Base-by-base conservation (phyloP, 164 flowering plant genomes). In the Saururus chinensis region DNA sequence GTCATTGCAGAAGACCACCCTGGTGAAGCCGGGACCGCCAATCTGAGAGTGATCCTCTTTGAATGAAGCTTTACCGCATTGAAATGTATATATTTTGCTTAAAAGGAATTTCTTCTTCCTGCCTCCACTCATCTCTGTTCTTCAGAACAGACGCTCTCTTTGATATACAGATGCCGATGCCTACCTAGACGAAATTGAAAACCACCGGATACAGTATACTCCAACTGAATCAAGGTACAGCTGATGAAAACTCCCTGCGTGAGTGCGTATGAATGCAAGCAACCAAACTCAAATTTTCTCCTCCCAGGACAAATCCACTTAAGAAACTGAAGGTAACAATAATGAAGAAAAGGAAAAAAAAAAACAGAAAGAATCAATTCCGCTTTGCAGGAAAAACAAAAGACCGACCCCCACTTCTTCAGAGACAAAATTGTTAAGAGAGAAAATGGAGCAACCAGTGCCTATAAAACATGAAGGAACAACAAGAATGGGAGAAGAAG, bases 11-110 rank as follows among this genome's bases (percentile, higher is more conserved):
- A 65, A 75, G 11, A 86, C 92, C 1, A 81, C 75, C 69, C 92
- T 75, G 1, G 92, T 83, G 70, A 89, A 89, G 1, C 96, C 96
- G 16, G 87, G 90, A 7, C 86, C 84, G 56, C 92, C 92, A 60
- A 86, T 81, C 66, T 76, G 74, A 0, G 84, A 79, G 41, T 80
- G 92, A 35, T 84, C 88, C 17, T 70, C 81, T 45, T 62, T 75
- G 60, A 77, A 75, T 9, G 84, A 79, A 9, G 82, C 74, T 66
- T 59, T 81, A 49, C 85, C 86, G 65, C 80, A 75, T 0, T 79
- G 49, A 54, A 81, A 81, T 21, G 81, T 67, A 66, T 82, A 81
- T 68, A 88, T 80, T 76, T 78, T 84, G 63, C 86, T 68, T 12
- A 81, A 74, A 30, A 68, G 84, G 58, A 79, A 75, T 75, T 71